Base-by-base conservation (phyloP, 1,284 basidiomycete species). In the Pterulicium gracile region DNA sequence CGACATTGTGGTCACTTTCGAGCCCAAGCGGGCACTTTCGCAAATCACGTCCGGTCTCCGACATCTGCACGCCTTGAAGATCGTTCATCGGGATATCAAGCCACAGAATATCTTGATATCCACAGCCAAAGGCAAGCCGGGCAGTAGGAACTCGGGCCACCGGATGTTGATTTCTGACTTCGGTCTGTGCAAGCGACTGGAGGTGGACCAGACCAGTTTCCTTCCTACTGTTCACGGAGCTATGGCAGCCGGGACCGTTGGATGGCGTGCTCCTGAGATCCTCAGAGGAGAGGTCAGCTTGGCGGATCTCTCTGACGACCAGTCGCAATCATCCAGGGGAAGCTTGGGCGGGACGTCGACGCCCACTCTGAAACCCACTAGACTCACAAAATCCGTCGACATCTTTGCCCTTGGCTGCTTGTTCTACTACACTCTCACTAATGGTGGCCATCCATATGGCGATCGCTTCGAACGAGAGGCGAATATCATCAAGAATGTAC, bases 21-120 rank as follows among this genome's bases (percentile, higher is more conserved):
- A 95, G 46, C 84, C 89, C 5, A 96, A 96, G 62, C 81, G 81
- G 50, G 94, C 93, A 0, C 64, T 98, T 50, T 73, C 72, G 44
- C 91, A 98, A 63, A 87, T 98, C 51, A 81, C 92, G 0, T 78
- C 82, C 12, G 95, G 95, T 2, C 62, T 99, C 47, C 76, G 83
- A 46, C 93, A 98, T 63, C 70, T 98, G 5, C 95, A 99, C 61
- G 87, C 79, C 19, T 79, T 98, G 57, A 97, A 96, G 65, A 90
- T 98, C 53, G 84, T 98, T 18, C 96, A 98, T 67, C 81, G 96
- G 21, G 95, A 98, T 61, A 96, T 98, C 65, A 98, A 98, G 60
- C 95, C 95, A 3, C 94, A 96, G 64, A 98, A 99, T 59, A 98
- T 99, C 48, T 75, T 98, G 4, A 77, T 98, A n/a, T 89, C 87